Evolutionary conservation across 345 rosid species (phyloP), one percentile per base, ranked within the genome.

Genomic region (Ailanthus altissimus): DNA sequence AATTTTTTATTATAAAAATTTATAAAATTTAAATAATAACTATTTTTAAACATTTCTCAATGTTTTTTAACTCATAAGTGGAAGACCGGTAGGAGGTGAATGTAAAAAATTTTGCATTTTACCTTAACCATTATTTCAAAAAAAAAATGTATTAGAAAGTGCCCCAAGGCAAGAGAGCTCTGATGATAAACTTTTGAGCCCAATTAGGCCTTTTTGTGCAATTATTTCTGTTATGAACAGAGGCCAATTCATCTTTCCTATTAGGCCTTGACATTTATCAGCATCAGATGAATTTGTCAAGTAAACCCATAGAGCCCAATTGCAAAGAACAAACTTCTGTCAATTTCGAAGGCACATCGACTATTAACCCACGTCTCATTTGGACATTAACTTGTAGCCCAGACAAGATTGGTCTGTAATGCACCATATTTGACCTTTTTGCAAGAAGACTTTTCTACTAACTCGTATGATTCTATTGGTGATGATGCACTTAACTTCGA

Each of bases 281-380:
- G 69, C 49, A 50, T 36, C 65, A 6, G 71, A 25, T 20, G 76
- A 64, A 47, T n/a, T 20, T 61, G 8, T 61, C 13, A 59, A 59
- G 70, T 12, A 10, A 61, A 40, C 64, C 51, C 70, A 40, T 62
- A 51, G 57, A 71, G 64, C 10, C 76, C 69, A 46, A 69, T 45
- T 70, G 79, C 54, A 21, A 74, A 50, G 61, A 59, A 67, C 40
- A 79, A 68, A 46, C n/a, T 36, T 51, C 57, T 40, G n/a, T 75
- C 76, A 15, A 75, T 49, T 25, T 64, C 53, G 16, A 28, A 18
- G 77, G 68, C 12, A 71, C 73, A 13, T 57, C 64, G n/a, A 78
- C 0, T 12, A 49, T 21, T 28, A 23, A 26, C 76, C 65, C 26
- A 21, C 64, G 81, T n/a, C 5, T 42, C 16, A 46, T 63, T 63